Evolutionary conservation across 2,329 filamentous ascomycete species (phyloP), one percentile per base, ranked within the genome.

Genomic region (Aureobasidium sp.): DNA sequence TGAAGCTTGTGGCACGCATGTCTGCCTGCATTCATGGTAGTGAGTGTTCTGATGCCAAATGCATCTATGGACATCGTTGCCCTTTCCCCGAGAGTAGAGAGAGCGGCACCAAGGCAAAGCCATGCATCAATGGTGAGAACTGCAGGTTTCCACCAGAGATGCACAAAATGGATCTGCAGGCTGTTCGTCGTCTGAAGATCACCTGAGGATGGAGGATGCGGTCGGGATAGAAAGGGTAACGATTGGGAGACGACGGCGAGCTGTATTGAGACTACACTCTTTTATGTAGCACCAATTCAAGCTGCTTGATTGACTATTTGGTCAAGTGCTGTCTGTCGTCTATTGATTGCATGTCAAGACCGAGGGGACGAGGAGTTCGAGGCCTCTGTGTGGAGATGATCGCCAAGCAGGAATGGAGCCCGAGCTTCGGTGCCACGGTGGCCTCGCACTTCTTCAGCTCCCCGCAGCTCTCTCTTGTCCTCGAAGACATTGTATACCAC

Each of bases 11-110:
- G 22, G 83, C 84, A 52, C 80, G 84, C 56, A 85, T 86, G 82
- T 84, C 82, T 3, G 83, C 84, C 27, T 87, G 84, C 68, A 78
- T 78, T 62, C 81, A 82, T 67, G 83, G 83, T 12, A 76, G 79
- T 55, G 77, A 77, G 15, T 87, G 84, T 67, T 76, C 82, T 56
- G 84, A 87, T 64, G 70, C 78, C 1, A 81, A 81, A 63, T 87
- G 84, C 72, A 86, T 86, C 57, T 86, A 86, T 68, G 84, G 84
- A 25, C 84, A 87, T 71, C 79, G 81, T 39, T 87, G 84, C 68
- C 82, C 83, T 20, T 82, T 82, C 64, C 78, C 77, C 0, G 67
- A 68, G 17, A 64, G 68, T 14, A 75, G 70, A 52, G 70, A 68
- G 22, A 70, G 72, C 25, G 77, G 76, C 37, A 74, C 78, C 63